Evolutionary conservation across 2,329 filamentous ascomycete species (phyloP).

Genomic region (Arthrobotrys sinensis): DNA sequence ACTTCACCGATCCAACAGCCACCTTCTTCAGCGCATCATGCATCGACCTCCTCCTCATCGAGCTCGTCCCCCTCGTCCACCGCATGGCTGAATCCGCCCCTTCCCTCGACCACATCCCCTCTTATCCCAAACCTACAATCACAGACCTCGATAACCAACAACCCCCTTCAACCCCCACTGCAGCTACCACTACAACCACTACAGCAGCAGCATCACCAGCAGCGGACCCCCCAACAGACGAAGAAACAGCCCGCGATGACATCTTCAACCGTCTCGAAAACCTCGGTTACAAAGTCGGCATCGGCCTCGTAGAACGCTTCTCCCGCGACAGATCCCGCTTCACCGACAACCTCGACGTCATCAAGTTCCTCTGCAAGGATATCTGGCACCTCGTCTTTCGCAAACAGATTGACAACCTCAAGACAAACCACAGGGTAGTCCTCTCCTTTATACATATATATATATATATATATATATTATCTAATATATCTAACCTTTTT

Average conservation of each 20-base stretch:
- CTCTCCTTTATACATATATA: neutral
- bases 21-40: conserved; percentile 86
- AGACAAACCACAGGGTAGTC: conserved; percentile 90
- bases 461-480: neutral
- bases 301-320: conserved; percentile 91
- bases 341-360: conserved; percentile 91
- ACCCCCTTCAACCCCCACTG: conserved; percentile 64
- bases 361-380: conserved; percentile 99
- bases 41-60: conserved; percentile 94
- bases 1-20: conserved; percentile 80
- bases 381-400: conserved; percentile 94
- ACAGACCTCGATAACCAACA: conserved; percentile 47
- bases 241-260: conserved; percentile 74
- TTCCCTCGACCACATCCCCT: conserved; percentile 63
- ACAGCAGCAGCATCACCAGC: conserved; percentile 48
- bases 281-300: conserved; percentile 90
- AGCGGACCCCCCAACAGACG: conserved; percentile 56
- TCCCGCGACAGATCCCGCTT: conserved; percentile 88
- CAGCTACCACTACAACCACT: conserved; percentile 3
- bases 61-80: conserved; percentile 94
- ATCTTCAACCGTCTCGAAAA: conserved; percentile 87
- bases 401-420: conserved; percentile 98
- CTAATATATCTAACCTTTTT: neutral
- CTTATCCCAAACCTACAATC: conserved; percentile 67
- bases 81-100: conserved; percentile 80